Evolutionary conservation across 495 filamentous ascomycete genomes (phyloP).

Genomic region (Neurospora terricola): DNA sequence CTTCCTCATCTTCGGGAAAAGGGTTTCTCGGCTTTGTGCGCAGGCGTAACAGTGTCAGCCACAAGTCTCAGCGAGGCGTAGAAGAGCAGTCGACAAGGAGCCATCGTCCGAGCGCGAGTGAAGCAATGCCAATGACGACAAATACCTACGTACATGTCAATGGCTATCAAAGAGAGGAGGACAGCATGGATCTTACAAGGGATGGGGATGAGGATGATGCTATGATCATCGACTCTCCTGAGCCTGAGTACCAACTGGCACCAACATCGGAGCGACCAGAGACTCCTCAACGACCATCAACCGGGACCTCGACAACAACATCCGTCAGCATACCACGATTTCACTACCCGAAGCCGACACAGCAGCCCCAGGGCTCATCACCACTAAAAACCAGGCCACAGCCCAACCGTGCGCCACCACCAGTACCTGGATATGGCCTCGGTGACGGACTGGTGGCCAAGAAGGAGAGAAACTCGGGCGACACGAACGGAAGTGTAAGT

Average conservation of each 20-base stretch:
- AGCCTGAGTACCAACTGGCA: conserved; percentile 4
- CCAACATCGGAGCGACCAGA: background rate
- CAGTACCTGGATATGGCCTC: conserved; percentile 16
- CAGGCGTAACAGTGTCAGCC: background rate
- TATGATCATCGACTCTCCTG: conserved; percentile 10
- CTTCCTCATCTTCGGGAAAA: background rate
- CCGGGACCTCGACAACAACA: conserved; percentile 2
- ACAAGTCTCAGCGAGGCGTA: background rate
- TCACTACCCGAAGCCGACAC: conserved; percentile 13
- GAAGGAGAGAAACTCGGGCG: background rate
- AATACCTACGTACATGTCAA: background rate
- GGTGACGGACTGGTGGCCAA: background rate
- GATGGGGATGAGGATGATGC: conserved; percentile 3
- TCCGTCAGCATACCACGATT: conserved; percentile 5
- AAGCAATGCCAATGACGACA: background rate
- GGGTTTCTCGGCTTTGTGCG: background rate
- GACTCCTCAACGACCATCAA: background rate
- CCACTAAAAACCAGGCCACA: conserved; percentile 24
- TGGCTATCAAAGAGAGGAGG: background rate
- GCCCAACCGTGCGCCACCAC: conserved; percentile 29
- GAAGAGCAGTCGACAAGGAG: background rate
- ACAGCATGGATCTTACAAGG: background rate
- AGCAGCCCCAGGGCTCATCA: background rate
- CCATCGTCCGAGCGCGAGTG: conserved; percentile 2
- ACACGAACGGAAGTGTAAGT: background rate